Base-by-base conservation (phyloP, 2,329 filamentous ascomycete species). In the Fusarium avenaceum region DNA sequence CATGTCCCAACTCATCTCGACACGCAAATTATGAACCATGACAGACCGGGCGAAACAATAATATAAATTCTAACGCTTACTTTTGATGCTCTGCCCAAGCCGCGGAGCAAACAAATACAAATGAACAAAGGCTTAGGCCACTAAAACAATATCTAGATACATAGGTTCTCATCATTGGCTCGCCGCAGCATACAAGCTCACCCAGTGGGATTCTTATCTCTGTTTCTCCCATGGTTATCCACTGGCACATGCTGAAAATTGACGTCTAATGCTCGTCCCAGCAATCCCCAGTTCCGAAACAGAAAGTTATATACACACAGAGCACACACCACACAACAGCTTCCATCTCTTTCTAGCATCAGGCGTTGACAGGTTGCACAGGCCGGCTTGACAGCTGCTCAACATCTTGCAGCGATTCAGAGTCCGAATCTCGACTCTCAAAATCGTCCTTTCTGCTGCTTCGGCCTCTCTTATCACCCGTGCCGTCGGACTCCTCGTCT, bases 281-380 rank as follows among this genome's bases (percentile, higher is more conserved):
- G 26, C 60, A 43, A 48, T 24, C 44, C 67, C 45, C 45, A 47
- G 48, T 53, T 48, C 50, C 65, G 50, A 30, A 65, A 72, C 67
- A 59, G 72, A 71, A 59, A 60, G 64, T 61, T 71, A 76, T 72
- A 75, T 72, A 69, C 72, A 68, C 72, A 70, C 64, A 70, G 57
- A 49, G 63, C 63, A 65, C 57, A 65, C 59, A 46, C 52, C 57
- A 49, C 52, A 55, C 46, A 46, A 64, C 61, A 67, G 52, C 52
- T 40, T 50, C 48, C 43, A 50, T 44, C 43, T 42, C 54, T 54
- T 53, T 46, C 24, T 43, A 45, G 46, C 42, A 59, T 77, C 67
- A 80, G 47, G 75, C 79, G 24, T 77, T 76, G 42, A 78, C 72
- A 43, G 76, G 74, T 56, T 79, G 76, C 8, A 77, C 52, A 28